Conservation (phyloP, 768 basidiomycete genomes). For the Boletus tylopilopsis region DNA sequence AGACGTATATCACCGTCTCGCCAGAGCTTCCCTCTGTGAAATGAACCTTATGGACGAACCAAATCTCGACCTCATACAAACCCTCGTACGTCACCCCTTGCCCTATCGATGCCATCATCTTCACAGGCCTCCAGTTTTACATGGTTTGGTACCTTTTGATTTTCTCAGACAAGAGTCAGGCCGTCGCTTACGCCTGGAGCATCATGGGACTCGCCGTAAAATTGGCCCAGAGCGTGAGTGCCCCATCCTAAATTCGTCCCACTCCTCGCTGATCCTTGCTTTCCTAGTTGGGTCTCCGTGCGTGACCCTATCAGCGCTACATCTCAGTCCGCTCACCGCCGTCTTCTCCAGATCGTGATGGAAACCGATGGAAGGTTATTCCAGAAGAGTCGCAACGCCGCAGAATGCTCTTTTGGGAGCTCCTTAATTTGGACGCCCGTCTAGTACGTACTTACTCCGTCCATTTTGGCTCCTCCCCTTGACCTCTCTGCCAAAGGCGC, state of each 20-base stretch:
- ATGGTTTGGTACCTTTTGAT: slow-evolving; percentile 75
- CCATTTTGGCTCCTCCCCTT: slow-evolving; percentile 12
- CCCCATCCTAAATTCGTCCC: background rate
- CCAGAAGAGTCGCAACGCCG: slow-evolving; percentile 72
- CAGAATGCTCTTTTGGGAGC: slow-evolving; percentile 69
- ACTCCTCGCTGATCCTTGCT: slow-evolving; percentile 2
- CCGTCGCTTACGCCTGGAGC: slow-evolving; percentile 71
- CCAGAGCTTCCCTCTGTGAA: slow-evolving; percentile 65
- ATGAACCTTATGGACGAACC: slow-evolving; percentile 74
- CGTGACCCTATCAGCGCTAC: slow-evolving; percentile 24
- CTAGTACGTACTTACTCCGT: slow-evolving; percentile 44
- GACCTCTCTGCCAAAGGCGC: slow-evolving; percentile 40
- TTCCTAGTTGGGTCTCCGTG: slow-evolving; percentile 63
- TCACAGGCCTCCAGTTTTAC: slow-evolving; percentile 48
- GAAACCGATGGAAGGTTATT: slow-evolving; percentile 57
- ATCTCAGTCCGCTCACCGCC: slow-evolving; percentile 20
- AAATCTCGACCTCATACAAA: slow-evolving; percentile 67
- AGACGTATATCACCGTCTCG: slow-evolving; percentile 64
- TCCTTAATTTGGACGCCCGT: slow-evolving; percentile 64
- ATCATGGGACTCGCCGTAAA: slow-evolving; percentile 73
- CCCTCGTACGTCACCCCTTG: slow-evolving; percentile 43
- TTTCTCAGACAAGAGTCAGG: slow-evolving; percentile 71
- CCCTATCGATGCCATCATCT: slow-evolving; percentile 24
- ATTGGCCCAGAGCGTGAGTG: slow-evolving; percentile 64
- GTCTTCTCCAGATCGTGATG: slow-evolving; percentile 56